Conservation (phyloP, 129 eudicot genomes). For the Calendula officinalis region DNA sequence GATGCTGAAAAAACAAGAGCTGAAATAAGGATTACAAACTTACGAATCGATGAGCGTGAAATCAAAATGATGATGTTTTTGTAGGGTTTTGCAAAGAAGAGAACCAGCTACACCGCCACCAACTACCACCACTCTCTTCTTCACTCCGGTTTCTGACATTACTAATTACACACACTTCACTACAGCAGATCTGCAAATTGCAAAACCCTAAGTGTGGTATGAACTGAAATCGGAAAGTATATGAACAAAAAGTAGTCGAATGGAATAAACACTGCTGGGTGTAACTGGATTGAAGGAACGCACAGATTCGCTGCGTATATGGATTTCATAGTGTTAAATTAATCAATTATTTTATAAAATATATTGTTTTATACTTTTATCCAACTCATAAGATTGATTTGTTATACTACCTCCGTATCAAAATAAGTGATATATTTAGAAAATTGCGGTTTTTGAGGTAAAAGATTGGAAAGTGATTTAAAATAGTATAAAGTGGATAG, state of each 20-base stretch:
- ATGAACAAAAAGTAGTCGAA: not conserved
- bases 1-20: not conserved
- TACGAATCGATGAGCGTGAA: slow-evolving; percentile 71
- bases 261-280: not conserved
- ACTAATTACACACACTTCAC: slow-evolving; percentile 10
- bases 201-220: slow-evolving; percentile 24
- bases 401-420: too few species aligned
- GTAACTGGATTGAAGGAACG: not conserved
- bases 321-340: too few species aligned
- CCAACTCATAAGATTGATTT: too few species aligned
- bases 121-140: slow-evolving; percentile 64
- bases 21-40: slow-evolving; percentile 12
- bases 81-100: slow-evolving; percentile 54
- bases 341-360: too few species aligned
- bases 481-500: too few species aligned
- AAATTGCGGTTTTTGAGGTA: too few species aligned
- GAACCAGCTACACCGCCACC: slow-evolving; percentile 86
- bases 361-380: too few species aligned
- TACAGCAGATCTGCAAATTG: not conserved
- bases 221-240: slow-evolving; percentile 13
- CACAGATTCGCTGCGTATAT: slow-evolving; percentile 19
- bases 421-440: too few species aligned
- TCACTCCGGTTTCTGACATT: slow-evolving; percentile 28
- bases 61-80: slow-evolving; percentile 38
- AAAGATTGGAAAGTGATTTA: too few species aligned